Evolutionary conservation across 179 eudicot genomes (phyloP), one percentile per base, ranked within the genome.

Genomic region (Patellifolia procumbens): DNA sequence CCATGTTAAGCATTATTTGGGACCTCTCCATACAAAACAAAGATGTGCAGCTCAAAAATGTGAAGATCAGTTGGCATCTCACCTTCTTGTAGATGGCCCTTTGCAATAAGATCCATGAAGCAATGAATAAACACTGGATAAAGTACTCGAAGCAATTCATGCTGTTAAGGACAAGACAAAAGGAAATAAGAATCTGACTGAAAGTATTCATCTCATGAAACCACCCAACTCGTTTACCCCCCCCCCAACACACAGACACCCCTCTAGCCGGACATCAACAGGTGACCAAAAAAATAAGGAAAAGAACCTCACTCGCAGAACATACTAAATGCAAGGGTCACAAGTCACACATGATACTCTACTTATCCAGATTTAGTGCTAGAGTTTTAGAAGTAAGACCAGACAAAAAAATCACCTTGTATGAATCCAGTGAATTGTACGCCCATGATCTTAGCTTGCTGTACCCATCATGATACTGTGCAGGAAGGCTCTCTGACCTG

Each of bases 41-140:
- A 46, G 29, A 35, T 34, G 35, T 1, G 19, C 28, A 51, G 16
- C 46, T 45, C 64, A 19, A 28, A 12, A 56, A n/a, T 12, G 42
- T 42, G 70, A 71, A 70, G 64, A 67, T 34, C 42, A 73, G 32
- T 55, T 62, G 31, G 51, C 39, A 68, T 52, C 63, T 53, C 80
- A 91, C 98, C 98, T 93, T 91, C 99, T 73, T 85, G 91, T 78
- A 91, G 84, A 70, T 95, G 90, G 61, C 99, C 97, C 79, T 89
- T 93, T 10, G 99, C 97, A 75, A 95, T 90, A 76, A 95, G 97
- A 86, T 95, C 97, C 99, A 93, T 95, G 87, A 93, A 95, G 76
- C 90, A 94, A 81, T 95, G 98, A 65, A 95, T 76, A 84, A 91
- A 95, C 62, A 95, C 96, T 68, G 98, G 98, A 83, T 95, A 95